These are phyloP conservation scores for Symmetrospora coprosmae DNA, from an alignment of 768 basidiomycete species.

Conservation along the genomic window DNA sequence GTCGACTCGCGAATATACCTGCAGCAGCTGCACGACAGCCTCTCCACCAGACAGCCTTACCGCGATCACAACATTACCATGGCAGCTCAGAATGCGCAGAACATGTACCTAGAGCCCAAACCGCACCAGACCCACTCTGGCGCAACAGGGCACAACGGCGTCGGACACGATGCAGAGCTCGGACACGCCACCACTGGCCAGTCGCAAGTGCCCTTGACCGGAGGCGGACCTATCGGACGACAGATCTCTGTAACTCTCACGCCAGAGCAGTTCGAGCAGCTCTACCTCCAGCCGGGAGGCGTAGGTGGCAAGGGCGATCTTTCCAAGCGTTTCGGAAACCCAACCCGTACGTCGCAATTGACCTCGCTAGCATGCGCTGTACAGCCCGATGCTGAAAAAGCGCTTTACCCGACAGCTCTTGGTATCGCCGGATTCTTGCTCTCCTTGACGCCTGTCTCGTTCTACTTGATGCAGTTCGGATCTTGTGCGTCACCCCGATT, in stretches of 20 bases:
- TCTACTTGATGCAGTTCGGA: conserved; percentile 31
- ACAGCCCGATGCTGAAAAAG: neutral
- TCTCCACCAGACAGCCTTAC: too few relatives aligned
- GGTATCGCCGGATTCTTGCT: conserved; percentile 32
- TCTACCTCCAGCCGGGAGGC: conserved; percentile 33
- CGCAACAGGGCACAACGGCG: neutral
- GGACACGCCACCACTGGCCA: neutral
- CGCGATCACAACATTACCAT: too few relatives aligned
- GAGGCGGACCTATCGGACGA: conserved; percentile 28
- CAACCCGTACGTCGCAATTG: conserved; percentile 18
- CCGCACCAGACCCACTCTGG: neutral
- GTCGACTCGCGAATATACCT: too few relatives aligned
- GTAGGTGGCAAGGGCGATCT: conserved; percentile 30
- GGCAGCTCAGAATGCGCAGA: too few relatives aligned
- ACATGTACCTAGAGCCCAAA: conserved; percentile 15
- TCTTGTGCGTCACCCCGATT: neutral
- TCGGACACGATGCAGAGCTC: neutral
- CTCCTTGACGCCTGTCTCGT: conserved; percentile 30
- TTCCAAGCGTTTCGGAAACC: conserved; percentile 30
- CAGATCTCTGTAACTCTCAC: conserved; percentile 27
- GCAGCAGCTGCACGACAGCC: too few relatives aligned
- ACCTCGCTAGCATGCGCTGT: neutral
- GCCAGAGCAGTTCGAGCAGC: conserved; percentile 33
- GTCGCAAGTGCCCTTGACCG: conserved; percentile 8
- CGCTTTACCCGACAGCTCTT: conserved; percentile 2